Conservation (phyloP, 345 rosid species). For the Rhizophora apiculata region DNA sequence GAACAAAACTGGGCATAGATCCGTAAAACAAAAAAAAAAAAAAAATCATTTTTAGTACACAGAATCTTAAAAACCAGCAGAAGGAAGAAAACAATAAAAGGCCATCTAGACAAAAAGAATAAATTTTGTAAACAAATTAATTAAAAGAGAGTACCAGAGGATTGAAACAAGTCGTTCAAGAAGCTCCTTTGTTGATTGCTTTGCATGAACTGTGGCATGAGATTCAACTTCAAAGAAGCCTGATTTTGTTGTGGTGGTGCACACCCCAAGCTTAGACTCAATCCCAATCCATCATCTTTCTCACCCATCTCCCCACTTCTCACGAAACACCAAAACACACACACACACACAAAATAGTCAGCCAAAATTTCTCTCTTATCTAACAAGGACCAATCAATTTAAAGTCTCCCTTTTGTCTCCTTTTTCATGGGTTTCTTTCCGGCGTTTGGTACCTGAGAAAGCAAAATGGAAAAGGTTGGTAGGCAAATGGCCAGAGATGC, state of each 20-base stretch:
- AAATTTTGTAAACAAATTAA: too few relatives aligned
- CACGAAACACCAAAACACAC: neutral
- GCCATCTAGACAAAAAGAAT: neutral
- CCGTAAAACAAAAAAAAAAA: too few relatives aligned
- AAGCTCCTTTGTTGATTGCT: constrained; percentile 28
- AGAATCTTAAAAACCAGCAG: too few relatives aligned
- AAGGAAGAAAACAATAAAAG: neutral
- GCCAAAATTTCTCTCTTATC: neutral
- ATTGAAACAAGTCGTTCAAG: constrained; percentile 51
- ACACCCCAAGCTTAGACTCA: constrained; percentile 53
- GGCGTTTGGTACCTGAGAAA: constrained; percentile 24
- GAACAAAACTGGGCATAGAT: too few relatives aligned
- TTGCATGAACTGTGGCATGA: constrained; percentile 37
- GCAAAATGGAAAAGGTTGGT: constrained; percentile 22
- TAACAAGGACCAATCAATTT: constrained; percentile 5
- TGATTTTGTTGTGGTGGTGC: constrained; percentile 15
- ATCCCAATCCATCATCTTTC: constrained; percentile 53
- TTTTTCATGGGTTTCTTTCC: constrained; percentile 1
- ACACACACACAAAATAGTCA: too few relatives aligned
- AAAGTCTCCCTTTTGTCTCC: neutral
- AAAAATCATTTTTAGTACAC: too few relatives aligned
- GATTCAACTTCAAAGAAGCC: constrained; percentile 40
- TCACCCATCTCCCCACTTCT: constrained; percentile 41
- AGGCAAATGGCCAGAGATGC: constrained; percentile 19
- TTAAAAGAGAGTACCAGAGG: constrained; percentile 37